Percentiles rank a stretch among this genome's conserved stretches.
phyloP scores from a whole-genome alignment of 1,284 basidiomycete genomes.

The Melampsora americana region DNA sequence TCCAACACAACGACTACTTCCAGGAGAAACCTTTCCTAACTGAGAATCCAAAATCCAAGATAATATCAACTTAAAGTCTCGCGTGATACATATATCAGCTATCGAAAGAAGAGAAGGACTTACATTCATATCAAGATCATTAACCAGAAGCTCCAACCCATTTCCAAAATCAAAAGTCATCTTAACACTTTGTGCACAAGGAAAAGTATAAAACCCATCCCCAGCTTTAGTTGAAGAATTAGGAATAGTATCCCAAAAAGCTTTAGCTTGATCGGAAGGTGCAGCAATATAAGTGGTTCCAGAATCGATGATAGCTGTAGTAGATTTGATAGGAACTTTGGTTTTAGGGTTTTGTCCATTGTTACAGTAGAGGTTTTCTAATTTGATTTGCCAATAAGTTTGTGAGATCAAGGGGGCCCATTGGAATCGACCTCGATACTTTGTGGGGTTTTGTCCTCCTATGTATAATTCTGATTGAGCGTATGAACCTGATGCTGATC shows the following conservation, averaged over 20 bases:
- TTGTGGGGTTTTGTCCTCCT: constrained; percentile 36
- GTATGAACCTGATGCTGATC: constrained; percentile 24
- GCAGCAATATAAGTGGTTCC: constrained; percentile 44
- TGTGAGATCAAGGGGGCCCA: constrained; percentile 27
- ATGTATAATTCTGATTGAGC: constrained; percentile 31
- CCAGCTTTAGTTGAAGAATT: constrained; percentile 28
- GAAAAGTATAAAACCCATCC: constrained; percentile 43
- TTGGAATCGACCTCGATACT: constrained; percentile 30
- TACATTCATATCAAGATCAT: constrained; percentile 41
- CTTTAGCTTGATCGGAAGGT: constrained; percentile 30
- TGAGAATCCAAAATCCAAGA: neutral
- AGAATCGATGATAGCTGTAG: constrained; percentile 32
- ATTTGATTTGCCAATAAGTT: constrained; percentile 39
- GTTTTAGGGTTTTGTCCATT: constrained; percentile 15
- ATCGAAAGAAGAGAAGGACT: neutral
- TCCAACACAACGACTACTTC: constrained; percentile 43
- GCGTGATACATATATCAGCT: neutral
- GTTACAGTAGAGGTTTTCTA: constrained; percentile 36
- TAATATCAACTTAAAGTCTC: too few species aligned
- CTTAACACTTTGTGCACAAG: constrained; percentile 31
- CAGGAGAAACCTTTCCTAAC: constrained; percentile 42
- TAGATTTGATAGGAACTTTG: constrained; percentile 17
- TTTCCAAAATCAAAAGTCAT: constrained; percentile 43
- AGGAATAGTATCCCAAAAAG: constrained; percentile 40
- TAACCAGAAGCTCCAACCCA: constrained; percentile 27